Evolutionary conservation across 2,329 filamentous ascomycete species (phyloP), one percentile per base, ranked within the genome.

Genomic region (Biscogniauxia mediterranea): DNA sequence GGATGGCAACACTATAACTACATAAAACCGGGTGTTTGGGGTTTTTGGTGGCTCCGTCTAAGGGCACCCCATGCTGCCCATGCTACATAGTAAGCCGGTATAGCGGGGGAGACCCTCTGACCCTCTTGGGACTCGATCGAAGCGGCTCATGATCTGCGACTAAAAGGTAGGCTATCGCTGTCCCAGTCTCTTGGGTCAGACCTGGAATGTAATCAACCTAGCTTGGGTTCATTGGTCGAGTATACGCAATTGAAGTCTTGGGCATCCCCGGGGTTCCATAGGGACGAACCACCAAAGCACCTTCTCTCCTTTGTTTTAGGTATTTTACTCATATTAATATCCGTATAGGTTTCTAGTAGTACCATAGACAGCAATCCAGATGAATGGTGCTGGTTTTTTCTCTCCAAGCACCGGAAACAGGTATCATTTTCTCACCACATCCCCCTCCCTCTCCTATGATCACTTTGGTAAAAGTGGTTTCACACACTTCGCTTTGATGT

Each of bases 401-500:
- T 23, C 23, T 23, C 23, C 5, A 23, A 23, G 23, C 23, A 23
- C 23, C 23, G 23, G 23, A 23, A 54, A 28, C 9, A n/a, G n/a
- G n/a, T n/a, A 11, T 25, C 23, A 54, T 54, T n/a, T n/a, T 11
- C 21, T 11, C 23, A 23, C 25, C 13, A 38, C 3, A 15, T 38
- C 19, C 25, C 52, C 5, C 13, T 49, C 42, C 25, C 49, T 20
- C 54, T 58, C 23, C 23, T 32, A 58, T 28, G 25, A 19, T 11
- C 26, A 28, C 17, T n/a, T 52, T 21, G 52, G 21, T 52, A 42
- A 54, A 28, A 69, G 66, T 9, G 64, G 61, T 61, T 68, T 68
- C 15, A 62, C 61, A 58, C 70, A 66, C 11, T 58, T 62, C 4
- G 64, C 65, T 59, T 68, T 64, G 5, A 69, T 65, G 15, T 59